Evolutionary conservation across 2,329 filamentous ascomycete genomes (phyloP).

Genomic region (Stagonosporopsis cucurbitacearum): DNA sequence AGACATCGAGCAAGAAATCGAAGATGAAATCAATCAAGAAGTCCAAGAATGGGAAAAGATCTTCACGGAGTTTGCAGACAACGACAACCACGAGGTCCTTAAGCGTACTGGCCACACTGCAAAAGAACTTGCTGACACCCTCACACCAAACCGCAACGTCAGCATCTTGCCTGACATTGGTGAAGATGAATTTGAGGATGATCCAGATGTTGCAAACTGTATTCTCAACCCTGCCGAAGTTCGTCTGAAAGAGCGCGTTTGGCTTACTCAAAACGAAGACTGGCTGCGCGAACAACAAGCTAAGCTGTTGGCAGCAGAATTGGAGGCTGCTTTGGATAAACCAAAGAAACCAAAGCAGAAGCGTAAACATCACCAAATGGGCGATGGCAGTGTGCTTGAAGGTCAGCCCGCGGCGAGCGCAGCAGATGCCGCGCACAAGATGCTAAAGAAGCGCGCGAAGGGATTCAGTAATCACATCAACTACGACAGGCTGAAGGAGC

Average conservation of each 20-base stretch:
- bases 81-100: slow-evolving; percentile 40
- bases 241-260: slow-evolving; percentile 85
- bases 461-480: slow-evolving; percentile 55
- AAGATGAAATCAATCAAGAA: slow-evolving; percentile 52
- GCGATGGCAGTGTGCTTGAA: slow-evolving; percentile 51
- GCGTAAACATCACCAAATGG: slow-evolving; percentile 48
- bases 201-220: slow-evolving; percentile 85
- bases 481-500: slow-evolving; percentile 53
- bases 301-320: slow-evolving; percentile 77
- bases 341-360: slow-evolving; percentile 57
- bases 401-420: slow-evolving; percentile 53
- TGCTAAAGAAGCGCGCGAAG: slow-evolving; percentile 54
- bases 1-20: slow-evolving; percentile 55
- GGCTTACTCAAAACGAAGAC: slow-evolving; percentile 93
- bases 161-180: slow-evolving; percentile 64
- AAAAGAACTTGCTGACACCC: slow-evolving; percentile 34
- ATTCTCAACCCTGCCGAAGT: slow-evolving; percentile 76
- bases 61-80: slow-evolving; percentile 39
- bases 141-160: slow-evolving; percentile 36
- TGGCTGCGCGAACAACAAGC: slow-evolving; percentile 88
- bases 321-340: slow-evolving; percentile 60
- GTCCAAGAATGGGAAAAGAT: slow-evolving; percentile 40
- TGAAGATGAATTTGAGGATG: slow-evolving; percentile 85
- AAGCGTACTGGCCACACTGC: slow-evolving; percentile 37
- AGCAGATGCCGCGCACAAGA: slow-evolving; percentile 54